Conservation (phyloP, 495 filamentous ascomycete species). For the Trichoderma parareesei region DNA sequence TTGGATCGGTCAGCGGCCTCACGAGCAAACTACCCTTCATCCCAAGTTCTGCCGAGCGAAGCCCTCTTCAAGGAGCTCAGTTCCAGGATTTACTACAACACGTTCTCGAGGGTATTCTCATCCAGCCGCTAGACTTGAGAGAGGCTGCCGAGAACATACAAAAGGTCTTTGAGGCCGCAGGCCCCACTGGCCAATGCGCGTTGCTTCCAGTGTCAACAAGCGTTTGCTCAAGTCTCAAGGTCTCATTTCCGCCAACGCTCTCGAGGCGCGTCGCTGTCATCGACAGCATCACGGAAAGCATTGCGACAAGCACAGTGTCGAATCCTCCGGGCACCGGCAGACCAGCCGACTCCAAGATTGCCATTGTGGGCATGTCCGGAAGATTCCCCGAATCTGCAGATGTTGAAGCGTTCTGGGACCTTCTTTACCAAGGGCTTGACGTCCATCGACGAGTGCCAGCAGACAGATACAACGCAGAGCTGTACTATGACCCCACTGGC, state of each 20-base stretch:
- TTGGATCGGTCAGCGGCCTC: not conserved
- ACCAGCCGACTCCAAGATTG: slow-evolving; percentile 27
- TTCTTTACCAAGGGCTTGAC: slow-evolving; percentile 50
- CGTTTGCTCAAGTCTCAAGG: not conserved
- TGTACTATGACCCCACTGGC: slow-evolving; percentile 61
- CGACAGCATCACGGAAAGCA: not conserved
- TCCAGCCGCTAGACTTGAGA: not conserved
- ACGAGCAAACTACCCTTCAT: not conserved
- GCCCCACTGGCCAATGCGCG: not conserved
- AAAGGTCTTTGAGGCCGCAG: not conserved
- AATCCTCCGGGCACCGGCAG: not conserved
- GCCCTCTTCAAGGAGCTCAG: not conserved
- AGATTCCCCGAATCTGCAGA: slow-evolving; percentile 52
- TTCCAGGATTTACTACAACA: not conserved
- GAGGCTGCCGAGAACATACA: not conserved
- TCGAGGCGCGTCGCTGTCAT: not conserved
- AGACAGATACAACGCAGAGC: slow-evolving; percentile 62
- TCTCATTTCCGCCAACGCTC: not conserved
- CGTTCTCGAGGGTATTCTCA: not conserved
- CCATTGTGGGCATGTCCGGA: slow-evolving; percentile 59
- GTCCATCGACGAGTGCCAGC: slow-evolving; percentile 46
- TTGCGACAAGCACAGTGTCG: not conserved
- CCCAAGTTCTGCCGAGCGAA: not conserved
- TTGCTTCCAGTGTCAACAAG: not conserved
- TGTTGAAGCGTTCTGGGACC: slow-evolving; percentile 53